Evolutionary conservation across 108 stramenopile species (phyloP).

Genomic region (Cafeteria roenbergensis): DNA sequence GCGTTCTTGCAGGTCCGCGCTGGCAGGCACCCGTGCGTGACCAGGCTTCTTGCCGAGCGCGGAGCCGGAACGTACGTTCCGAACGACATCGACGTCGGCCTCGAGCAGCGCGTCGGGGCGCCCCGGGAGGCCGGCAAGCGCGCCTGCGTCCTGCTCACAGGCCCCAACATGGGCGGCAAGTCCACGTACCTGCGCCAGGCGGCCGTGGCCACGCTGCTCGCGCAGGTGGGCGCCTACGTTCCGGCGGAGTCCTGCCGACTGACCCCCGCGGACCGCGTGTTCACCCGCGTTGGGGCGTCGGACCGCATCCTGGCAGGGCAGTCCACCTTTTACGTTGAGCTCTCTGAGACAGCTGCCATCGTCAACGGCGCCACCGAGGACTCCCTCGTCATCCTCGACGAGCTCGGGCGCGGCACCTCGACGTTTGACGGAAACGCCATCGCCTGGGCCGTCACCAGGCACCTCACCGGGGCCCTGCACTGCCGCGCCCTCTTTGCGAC

Average conservation of each 20-base stretch:
- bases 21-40: slow-evolving; percentile 86
- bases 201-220: slow-evolving; percentile 81
- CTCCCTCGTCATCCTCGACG: slow-evolving; percentile 92
- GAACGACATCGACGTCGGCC: slow-evolving; percentile 61
- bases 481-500: slow-evolving; percentile 74
- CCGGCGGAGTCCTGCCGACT: slow-evolving; percentile 70
- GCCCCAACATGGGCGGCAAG: slow-evolving; percentile 98
- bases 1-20: slow-evolving; percentile 55
- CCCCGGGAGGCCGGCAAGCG: slow-evolving; percentile 15
- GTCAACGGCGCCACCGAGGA: slow-evolving; percentile 75
- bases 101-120: slow-evolving; percentile 2
- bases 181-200: slow-evolving; percentile 88
- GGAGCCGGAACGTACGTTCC: slow-evolving; percentile 69
- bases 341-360: slow-evolving; percentile 93
- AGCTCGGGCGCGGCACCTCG: slow-evolving; percentile 83
- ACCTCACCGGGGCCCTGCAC: slow-evolving; percentile 66
- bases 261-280: slow-evolving; percentile 93
- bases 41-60: slow-evolving; percentile 46
- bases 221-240: slow-evolving; percentile 95
- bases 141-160: slow-evolving; percentile 68
- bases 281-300: slow-evolving; percentile 93
- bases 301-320: slow-evolving; percentile 95
- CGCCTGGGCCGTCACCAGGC: slow-evolving; percentile 84
- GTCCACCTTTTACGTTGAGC: slow-evolving; percentile 95
- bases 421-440: slow-evolving; percentile 99